These are phyloP conservation scores for Dactylellina haptotyla DNA, from an alignment of 2,329 filamentous ascomycete genomes.

Conservation along the genomic window DNA sequence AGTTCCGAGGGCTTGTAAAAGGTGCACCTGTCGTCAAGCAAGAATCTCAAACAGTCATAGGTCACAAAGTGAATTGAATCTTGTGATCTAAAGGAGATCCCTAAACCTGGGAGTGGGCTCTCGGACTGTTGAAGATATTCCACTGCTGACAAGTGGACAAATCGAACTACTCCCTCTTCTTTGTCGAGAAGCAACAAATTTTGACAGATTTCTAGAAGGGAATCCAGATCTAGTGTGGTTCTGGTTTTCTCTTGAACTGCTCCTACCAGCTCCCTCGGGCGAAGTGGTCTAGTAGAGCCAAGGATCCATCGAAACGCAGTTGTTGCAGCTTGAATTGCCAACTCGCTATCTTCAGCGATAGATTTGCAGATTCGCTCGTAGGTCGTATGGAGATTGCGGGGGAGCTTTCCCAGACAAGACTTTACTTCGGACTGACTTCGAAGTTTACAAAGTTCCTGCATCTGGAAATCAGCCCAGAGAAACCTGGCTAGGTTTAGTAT, in stretches of 20 bases:
- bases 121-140: constrained; percentile 44
- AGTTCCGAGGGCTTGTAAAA: too few species aligned
- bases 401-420: constrained; percentile 27
- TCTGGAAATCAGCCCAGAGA: constrained; percentile 55
- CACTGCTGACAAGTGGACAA: constrained; percentile 55
- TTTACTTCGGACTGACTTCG: constrained; percentile 25
- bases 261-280: constrained; percentile 22
- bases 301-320: constrained; percentile 54
- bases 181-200: constrained; percentile 54
- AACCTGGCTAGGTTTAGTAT: constrained; percentile 41
- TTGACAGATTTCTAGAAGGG: constrained; percentile 44
- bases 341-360: constrained; percentile 11
- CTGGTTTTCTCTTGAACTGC: constrained; percentile 2
- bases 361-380: constrained; percentile 34
- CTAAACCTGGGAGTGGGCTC: background rate
- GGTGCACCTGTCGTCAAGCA: background rate
- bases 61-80: background rate
- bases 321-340: background rate
- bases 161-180: constrained; percentile 50
- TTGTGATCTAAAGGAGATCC: background rate
- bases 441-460: constrained; percentile 43
- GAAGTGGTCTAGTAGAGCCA: constrained; percentile 20
- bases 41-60: background rate
- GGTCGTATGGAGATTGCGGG: constrained; percentile 27
- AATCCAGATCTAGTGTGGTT: background rate